phyloP scores from a whole-genome alignment of 176 grass and related monocot genomes.

The Musa itinerans region DNA sequence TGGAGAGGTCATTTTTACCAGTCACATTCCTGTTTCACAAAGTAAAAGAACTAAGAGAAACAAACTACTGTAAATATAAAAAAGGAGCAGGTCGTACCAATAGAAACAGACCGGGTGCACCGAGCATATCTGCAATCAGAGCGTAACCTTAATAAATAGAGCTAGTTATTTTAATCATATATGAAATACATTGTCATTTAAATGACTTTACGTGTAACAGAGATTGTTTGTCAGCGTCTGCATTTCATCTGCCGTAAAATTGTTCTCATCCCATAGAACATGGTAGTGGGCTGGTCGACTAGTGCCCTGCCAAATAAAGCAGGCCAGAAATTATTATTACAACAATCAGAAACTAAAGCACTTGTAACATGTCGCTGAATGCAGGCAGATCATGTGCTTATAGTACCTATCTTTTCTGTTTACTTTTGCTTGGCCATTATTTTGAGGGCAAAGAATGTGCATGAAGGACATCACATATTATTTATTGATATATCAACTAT shows the following conservation, averaged over 20 bases:
- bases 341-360: constrained; percentile 10
- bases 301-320: constrained; percentile 37
- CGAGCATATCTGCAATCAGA: constrained; percentile 74
- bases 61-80: neutral
- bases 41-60: neutral
- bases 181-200: neutral
- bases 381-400: no score
- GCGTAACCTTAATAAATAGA: neutral
- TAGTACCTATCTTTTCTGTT: no score
- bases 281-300: constrained; percentile 56
- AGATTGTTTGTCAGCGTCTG: constrained; percentile 99
- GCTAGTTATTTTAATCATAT: neutral
- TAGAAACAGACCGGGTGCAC: constrained; percentile 93
- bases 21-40: no score
- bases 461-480: no score
- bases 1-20: no score
- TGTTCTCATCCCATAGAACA: constrained; percentile 69
- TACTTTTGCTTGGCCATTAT: no score
- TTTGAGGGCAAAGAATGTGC: no score
- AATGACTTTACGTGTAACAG: constrained; percentile 79
- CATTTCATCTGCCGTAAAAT: constrained; percentile 73
- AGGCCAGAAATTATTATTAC: constrained; percentile 5
- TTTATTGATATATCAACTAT: no score
- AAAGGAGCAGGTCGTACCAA: constrained; percentile 46
- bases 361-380: neutral